These are phyloP conservation scores for Apiosordaria backusii DNA, from an alignment of 495 filamentous ascomycete species.

Conservation along the genomic window DNA sequence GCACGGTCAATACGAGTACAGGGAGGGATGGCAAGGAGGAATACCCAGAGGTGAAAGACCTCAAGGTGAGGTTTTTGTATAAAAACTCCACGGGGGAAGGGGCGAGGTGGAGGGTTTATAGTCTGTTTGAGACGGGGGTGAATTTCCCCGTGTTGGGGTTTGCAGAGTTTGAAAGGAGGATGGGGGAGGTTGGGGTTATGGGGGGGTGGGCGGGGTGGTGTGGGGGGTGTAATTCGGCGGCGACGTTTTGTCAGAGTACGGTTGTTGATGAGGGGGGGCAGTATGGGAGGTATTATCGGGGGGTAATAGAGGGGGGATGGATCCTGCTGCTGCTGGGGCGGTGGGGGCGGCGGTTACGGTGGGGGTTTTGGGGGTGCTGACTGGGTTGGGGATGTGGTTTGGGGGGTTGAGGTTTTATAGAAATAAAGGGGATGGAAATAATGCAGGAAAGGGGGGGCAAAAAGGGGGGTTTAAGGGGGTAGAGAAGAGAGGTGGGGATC, in stretches of 20 bases:
- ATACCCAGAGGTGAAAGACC: constrained; percentile 26
- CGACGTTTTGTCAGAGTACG: constrained; percentile 28
- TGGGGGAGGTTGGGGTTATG: constrained; percentile 31
- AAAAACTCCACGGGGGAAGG: constrained; percentile 30
- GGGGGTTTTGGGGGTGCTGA: constrained; percentile 21
- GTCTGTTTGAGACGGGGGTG: constrained; percentile 32
- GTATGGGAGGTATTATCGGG: background rate
- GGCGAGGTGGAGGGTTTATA: constrained; percentile 26
- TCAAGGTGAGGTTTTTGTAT: constrained; percentile 43
- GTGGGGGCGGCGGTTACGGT: constrained; percentile 37
- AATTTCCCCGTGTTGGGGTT: constrained; percentile 27
- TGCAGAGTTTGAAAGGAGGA: constrained; percentile 24
- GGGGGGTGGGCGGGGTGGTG: constrained; percentile 40
- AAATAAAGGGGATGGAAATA: constrained; percentile 7
- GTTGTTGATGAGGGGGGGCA: background rate
- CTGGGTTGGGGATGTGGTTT: constrained; percentile 26
- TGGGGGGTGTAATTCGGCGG: constrained; percentile 24
- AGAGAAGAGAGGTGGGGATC: constrained; percentile 38
- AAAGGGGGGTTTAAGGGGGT: constrained; percentile 38
- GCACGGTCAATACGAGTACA: constrained; percentile 9
- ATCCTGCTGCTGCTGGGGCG: constrained; percentile 34
- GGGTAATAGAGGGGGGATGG: constrained; percentile 2
- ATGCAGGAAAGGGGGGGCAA: too few relatives aligned
- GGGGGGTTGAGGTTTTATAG: constrained; percentile 31
- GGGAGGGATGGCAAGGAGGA: background rate